These are phyloP conservation scores for Lasiodiplodia citricola DNA, from an alignment of 2,329 filamentous ascomycete genomes.

Conservation along the genomic window DNA sequence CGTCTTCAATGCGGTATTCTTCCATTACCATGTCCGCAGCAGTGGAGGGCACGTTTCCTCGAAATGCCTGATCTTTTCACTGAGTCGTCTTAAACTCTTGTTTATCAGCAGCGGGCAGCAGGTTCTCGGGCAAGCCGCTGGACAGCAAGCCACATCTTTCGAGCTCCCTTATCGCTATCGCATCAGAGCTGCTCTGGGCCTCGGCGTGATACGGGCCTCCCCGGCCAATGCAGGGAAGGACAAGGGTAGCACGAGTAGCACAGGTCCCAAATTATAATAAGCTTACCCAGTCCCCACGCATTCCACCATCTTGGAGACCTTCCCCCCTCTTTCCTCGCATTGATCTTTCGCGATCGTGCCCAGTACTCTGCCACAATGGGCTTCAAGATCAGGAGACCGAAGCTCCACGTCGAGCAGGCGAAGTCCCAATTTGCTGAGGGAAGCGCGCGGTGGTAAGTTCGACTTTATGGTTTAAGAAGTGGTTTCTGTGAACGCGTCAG, in stretches of 20 bases:
- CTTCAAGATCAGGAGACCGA: slow-evolving; percentile 36
- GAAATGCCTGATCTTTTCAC: neutral
- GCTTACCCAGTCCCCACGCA: slow-evolving; percentile 3
- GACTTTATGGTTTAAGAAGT: neutral
- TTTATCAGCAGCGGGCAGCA: neutral
- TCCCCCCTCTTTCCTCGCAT: neutral
- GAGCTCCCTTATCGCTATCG: slow-evolving; percentile 18
- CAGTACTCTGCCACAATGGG: neutral
- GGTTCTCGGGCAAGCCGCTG: neutral
- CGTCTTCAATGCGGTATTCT: neutral
- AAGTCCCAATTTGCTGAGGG: slow-evolving; percentile 53
- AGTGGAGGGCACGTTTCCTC: neutral
- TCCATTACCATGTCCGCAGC: too few species aligned
- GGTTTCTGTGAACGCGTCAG: neutral
- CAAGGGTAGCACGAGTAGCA: slow-evolving; percentile 1
- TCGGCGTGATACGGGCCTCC: slow-evolving; percentile 7
- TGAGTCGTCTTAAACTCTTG: too few species aligned
- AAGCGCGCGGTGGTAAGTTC: slow-evolving; percentile 18
- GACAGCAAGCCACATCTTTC: slow-evolving; percentile 3
- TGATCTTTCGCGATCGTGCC: neutral
- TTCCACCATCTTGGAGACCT: neutral
- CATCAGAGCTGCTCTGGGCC: neutral
- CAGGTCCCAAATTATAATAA: slow-evolving; percentile 4
- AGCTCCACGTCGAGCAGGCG: slow-evolving; percentile 52
- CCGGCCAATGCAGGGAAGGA: slow-evolving; percentile 1